Base-by-base conservation (phyloP, 1,284 basidiomycete species). In the Apiotrichum montevideense region DNA sequence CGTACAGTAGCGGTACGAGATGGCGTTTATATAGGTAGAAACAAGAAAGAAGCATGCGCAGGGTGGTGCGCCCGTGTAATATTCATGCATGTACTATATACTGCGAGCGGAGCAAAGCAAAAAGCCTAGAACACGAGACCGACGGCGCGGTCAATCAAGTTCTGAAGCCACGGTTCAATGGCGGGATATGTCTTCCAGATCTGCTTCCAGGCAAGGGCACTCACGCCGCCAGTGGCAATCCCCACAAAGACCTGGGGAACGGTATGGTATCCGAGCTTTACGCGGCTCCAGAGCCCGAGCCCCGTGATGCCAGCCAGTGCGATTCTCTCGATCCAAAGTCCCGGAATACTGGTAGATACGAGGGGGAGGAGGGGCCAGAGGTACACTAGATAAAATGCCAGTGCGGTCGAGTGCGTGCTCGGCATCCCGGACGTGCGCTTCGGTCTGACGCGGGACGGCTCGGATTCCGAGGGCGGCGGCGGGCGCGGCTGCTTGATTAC, bases 211-310 rank as follows among this genome's bases (percentile, higher is more conserved):
- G 79, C 52, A 0, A 73, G 65, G 6, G 86, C 84, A 64, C 84
- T 82, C 2, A 73, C 67, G 2, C 81, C 64, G 0, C 90, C 90
- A 51, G 84, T 84, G 0, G 73, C 66, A 39, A 77, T 79, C 0
- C 90, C 90, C n/a, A 79, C 88, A 5, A 78, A 66, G 6, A 91
- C 86, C 66, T 93, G 90, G 0, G 79, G 74, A 78, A 80, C 81
- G 1, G 87, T 90, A 75, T 94, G 90, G 69, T 92, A 86, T 0
- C 88, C 87, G 21, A 93, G 79, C 83, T 84, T 85, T 43, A 90
- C 81, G 46, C 90, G 79, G 21, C 87, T 90, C 63, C 83, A 75
- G 2, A 85, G 21, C 82, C 82, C 81, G 80, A 86, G 4, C 0
- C 49, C 53, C 59, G 66, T 63, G 52, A 58, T 11, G 10, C 41